These are phyloP conservation scores for Solanum aculeatissimum DNA, from an alignment of 305 asterid genomes.

Conservation along the genomic window DNA sequence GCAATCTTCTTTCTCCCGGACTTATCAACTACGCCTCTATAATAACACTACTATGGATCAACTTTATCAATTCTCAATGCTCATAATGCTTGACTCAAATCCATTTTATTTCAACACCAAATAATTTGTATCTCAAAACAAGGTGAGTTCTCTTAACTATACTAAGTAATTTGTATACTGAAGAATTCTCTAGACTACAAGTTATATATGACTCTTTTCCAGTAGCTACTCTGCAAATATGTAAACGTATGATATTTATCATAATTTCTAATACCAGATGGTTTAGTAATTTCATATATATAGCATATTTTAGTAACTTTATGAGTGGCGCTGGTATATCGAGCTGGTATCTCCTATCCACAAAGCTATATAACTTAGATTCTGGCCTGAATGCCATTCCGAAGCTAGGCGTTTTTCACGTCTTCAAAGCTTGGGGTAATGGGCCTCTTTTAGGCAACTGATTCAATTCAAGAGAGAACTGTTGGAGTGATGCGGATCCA, in stretches of 20 bases:
- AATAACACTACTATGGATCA: no score
- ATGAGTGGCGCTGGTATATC: background rate
- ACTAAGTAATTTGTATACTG: no score
- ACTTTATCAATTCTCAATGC: no score
- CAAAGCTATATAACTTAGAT: background rate
- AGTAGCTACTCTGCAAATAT: background rate
- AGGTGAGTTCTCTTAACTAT: no score
- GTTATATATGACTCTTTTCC: background rate
- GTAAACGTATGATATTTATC: background rate
- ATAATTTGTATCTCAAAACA: no score
- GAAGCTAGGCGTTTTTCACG: background rate
- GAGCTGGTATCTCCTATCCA: background rate
- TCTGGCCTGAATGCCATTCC: background rate
- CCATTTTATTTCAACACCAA: no score
- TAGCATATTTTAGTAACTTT: background rate
- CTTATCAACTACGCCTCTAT: no score
- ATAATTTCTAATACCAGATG: background rate
- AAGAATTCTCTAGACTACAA: background rate
- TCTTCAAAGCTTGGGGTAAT: background rate
- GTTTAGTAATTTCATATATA: background rate
- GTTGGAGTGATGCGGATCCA: background rate
- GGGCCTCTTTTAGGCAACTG: background rate
- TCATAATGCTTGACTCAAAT: no score
- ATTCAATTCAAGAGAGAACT: background rate
- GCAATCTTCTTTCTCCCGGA: no score